Percentiles rank a stretch among this genome's conserved stretches.
Evolutionary conservation across 306 rosid species (phyloP).

Genomic region (Cicer arietinum): DNA sequence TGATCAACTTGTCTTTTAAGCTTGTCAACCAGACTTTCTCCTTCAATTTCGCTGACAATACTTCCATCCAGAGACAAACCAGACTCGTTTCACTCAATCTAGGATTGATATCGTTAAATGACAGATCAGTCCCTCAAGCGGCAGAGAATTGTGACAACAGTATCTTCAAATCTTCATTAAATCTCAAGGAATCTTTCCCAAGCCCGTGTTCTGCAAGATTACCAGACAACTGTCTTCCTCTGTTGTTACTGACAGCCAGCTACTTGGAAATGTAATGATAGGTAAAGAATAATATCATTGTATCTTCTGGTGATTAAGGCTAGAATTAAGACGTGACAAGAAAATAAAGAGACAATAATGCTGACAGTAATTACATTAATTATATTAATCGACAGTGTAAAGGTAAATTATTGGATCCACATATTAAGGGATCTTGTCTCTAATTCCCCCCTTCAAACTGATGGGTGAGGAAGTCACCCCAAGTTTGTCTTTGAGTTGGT

Average conservation of each 20-base stretch:
- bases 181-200: constrained; percentile 79
- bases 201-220: constrained; percentile 73
- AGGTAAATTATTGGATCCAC: too few relatives aligned
- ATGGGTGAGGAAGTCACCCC: too few relatives aligned
- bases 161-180: constrained; percentile 77
- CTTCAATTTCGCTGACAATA: constrained; percentile 64
- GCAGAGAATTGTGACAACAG: constrained; percentile 76
- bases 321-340: too few relatives aligned
- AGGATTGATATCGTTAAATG: constrained; percentile 71
- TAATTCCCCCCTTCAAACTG: too few relatives aligned
- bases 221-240: constrained; percentile 74
- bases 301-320: too few relatives aligned
- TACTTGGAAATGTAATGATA: too few relatives aligned
- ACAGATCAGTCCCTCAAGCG: constrained; percentile 64
- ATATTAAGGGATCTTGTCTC: too few relatives aligned
- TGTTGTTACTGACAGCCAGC: constrained; percentile 60
- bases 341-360: too few relatives aligned
- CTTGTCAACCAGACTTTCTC: constrained; percentile 62
- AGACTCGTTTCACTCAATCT: constrained; percentile 85
- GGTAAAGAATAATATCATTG: too few relatives aligned
- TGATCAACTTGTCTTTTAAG: constrained; percentile 83
- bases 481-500: too few relatives aligned
- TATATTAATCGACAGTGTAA: too few relatives aligned
- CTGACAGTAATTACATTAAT: too few relatives aligned
- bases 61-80: constrained; percentile 89